These are phyloP conservation scores for Biscogniauxia sp. DNA, from an alignment of 2,329 filamentous ascomycete species.

Conservation along the genomic window DNA sequence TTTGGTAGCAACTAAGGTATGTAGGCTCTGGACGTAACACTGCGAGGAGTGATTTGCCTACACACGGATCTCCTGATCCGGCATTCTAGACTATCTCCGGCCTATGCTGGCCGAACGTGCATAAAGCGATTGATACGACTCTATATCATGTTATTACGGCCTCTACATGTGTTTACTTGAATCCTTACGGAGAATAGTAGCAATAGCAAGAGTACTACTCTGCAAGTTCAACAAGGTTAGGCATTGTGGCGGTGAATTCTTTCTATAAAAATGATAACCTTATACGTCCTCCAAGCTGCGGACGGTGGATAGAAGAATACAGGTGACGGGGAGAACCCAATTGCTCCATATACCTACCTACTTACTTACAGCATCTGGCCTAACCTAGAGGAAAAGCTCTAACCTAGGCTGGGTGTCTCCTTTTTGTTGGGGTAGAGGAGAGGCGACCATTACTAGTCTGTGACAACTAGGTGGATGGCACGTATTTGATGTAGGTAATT, in stretches of 20 bases:
- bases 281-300: no score
- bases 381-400: neutral
- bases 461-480: neutral
- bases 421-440: neutral
- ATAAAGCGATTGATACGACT: neutral
- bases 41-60: constrained; percentile 3
- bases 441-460: neutral
- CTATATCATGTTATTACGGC: neutral
- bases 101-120: neutral
- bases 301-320: neutral
- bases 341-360: neutral
- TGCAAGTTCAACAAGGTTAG: neutral
- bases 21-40: constrained; percentile 15
- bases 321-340: neutral
- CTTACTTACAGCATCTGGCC: neutral
- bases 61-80: constrained; percentile 6
- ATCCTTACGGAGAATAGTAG: constrained; percentile 1
- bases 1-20: no score
- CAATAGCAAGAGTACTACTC: constrained; percentile 6
- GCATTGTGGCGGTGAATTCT: constrained; percentile 4
- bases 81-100: constrained; percentile 5
- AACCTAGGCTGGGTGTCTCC: no score
- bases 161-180: neutral
- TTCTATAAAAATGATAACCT: no score
- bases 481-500: no score